These are phyloP conservation scores for Phellopilus nigrolimitatus DNA, from an alignment of 1,284 basidiomycete species.

Conservation along the genomic window DNA sequence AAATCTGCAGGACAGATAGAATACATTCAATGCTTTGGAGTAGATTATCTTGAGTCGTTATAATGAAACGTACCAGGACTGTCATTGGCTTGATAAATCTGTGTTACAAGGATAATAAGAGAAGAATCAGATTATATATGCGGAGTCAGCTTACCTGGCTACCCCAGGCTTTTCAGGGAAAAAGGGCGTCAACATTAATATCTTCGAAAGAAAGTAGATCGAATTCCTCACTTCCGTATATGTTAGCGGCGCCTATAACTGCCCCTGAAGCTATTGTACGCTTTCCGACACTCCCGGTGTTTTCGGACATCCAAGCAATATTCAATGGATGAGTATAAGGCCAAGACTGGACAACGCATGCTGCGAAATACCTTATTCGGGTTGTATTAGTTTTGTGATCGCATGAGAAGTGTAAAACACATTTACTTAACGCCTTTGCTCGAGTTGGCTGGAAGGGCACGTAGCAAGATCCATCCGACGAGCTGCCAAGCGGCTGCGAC, in stretches of 20 bases:
- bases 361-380: constrained; percentile 29
- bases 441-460: constrained; percentile 29
- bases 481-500: constrained; percentile 34
- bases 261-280: constrained; percentile 34
- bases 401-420: too few relatives aligned
- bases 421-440: constrained; percentile 26
- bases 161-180: constrained; percentile 13
- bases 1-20: constrained; percentile 27
- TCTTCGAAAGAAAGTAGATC: neutral
- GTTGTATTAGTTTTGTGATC: neutral
- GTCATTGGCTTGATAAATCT: constrained; percentile 36
- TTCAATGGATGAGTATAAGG: constrained; percentile 37
- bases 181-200: neutral
- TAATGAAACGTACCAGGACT: constrained; percentile 28
- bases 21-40: too few relatives aligned
- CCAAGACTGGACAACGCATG: constrained; percentile 34
- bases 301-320: constrained; percentile 39
- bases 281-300: constrained; percentile 35
- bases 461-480: constrained; percentile 35
- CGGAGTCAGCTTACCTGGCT: neutral
- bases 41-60: neutral
- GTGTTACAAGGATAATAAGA: neutral
- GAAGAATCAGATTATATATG: neutral
- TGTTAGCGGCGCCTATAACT: constrained; percentile 34
- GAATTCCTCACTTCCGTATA: constrained; percentile 23